Evolutionary conservation across 345 rosid genomes (phyloP).

Genomic region (Bruguiera parviflora): DNA sequence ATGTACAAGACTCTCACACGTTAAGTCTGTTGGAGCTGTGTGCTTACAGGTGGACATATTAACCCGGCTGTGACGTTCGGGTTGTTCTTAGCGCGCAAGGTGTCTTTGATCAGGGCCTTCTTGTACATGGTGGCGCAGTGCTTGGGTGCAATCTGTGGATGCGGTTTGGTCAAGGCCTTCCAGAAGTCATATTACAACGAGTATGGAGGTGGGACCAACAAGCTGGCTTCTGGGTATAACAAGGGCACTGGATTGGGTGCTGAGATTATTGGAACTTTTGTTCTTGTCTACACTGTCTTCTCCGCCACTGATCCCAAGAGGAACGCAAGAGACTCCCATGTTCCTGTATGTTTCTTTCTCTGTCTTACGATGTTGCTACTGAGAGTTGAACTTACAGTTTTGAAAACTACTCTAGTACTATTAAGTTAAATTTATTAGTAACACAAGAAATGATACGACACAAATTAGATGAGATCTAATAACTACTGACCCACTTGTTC

Average conservation of each 20-base stretch:
- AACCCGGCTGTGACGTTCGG: constrained; percentile 66
- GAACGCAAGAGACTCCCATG: constrained; percentile 69
- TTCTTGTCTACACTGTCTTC: constrained; percentile 77
- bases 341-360: constrained; percentile 50
- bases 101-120: constrained; percentile 47
- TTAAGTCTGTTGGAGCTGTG: too few relatives aligned
- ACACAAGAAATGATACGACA: too few relatives aligned
- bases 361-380: background rate
- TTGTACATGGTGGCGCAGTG: constrained; percentile 59
- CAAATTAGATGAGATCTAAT: too few relatives aligned
- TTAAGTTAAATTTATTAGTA: too few relatives aligned
- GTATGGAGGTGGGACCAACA: constrained; percentile 66
- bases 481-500: too few relatives aligned
- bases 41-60: constrained; percentile 49
- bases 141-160: constrained; percentile 57
- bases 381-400: too few relatives aligned
- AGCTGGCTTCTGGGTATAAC: constrained; percentile 40
- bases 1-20: too few relatives aligned
- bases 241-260: constrained; percentile 68
- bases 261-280: constrained; percentile 73
- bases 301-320: constrained; percentile 81
- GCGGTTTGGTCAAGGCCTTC: constrained; percentile 49
- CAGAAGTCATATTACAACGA: constrained; percentile 52
- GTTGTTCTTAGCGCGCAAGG: constrained; percentile 47
- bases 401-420: too few relatives aligned